These are phyloP conservation scores for Pichia manshurica DNA, from an alignment of 805 yeast genomes.

Conservation along the genomic window DNA sequence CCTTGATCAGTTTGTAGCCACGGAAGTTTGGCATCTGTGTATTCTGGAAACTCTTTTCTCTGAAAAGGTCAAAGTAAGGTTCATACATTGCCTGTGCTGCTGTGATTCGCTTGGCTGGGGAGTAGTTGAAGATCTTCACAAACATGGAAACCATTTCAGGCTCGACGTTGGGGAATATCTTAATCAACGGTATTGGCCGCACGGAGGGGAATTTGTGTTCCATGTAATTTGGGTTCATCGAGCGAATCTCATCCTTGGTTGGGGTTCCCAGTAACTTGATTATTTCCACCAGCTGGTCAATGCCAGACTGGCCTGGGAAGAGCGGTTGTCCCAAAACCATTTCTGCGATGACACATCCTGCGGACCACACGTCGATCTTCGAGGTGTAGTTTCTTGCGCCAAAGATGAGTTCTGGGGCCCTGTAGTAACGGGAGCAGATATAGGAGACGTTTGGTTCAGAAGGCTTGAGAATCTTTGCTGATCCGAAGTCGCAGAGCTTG, in stretches of 20 bases:
- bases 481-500: slow-evolving; percentile 94
- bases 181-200: slow-evolving; percentile 67
- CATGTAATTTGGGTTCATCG: slow-evolving; percentile 96
- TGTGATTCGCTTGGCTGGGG: slow-evolving; percentile 58
- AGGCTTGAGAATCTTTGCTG: slow-evolving; percentile 86
- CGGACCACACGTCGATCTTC: slow-evolving; percentile 95
- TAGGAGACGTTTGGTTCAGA: slow-evolving; percentile 92
- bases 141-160: slow-evolving; percentile 51
- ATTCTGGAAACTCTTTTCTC: slow-evolving; percentile 23
- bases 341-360: slow-evolving; percentile 98
- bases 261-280: slow-evolving; percentile 96
- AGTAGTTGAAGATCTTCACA: slow-evolving; percentile 55
- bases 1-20: slow-evolving; percentile 37
- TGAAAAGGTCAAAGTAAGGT: slow-evolving; percentile 51
- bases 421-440: slow-evolving; percentile 91
- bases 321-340: slow-evolving; percentile 90
- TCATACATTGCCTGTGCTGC: slow-evolving; percentile 50
- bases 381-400: slow-evolving; percentile 97
- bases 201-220: slow-evolving; percentile 92
- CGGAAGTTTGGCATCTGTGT: slow-evolving; percentile 30
- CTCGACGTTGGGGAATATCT: slow-evolving; percentile 57
- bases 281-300: slow-evolving; percentile 94
- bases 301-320: slow-evolving; percentile 97
- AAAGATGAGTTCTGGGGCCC: slow-evolving; percentile 96
- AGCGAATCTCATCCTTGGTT: slow-evolving; percentile 78